Conservation (phyloP, 768 basidiomycete genomes). For the Pleurotus salmoneostramineus region DNA sequence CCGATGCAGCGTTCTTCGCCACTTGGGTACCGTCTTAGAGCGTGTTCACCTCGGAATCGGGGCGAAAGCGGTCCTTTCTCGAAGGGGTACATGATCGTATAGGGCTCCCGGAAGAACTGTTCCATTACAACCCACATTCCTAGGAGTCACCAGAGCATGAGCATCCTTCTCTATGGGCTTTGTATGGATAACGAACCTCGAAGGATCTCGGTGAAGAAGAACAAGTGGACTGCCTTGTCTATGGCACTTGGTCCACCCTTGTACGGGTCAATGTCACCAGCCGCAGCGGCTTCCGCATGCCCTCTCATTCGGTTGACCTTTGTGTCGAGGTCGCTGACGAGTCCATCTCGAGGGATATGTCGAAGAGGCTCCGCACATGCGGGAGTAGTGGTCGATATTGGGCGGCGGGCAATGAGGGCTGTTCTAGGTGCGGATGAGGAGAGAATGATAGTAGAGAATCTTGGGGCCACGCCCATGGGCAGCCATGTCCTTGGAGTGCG, state of each 20-base stretch:
- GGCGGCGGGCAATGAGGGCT: conserved; percentile 42
- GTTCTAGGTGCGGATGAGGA: conserved; percentile 25
- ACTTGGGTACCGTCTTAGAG: conserved; percentile 91
- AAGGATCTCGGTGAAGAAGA: conserved; percentile 98
- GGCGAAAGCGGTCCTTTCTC: conserved; percentile 98
- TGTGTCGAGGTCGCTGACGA: conserved; percentile 33
- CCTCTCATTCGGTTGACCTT: conserved; percentile 14
- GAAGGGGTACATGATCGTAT: conserved; percentile 98
- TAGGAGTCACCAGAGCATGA: conserved; percentile 23
- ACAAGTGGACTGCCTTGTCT: conserved; percentile 93
- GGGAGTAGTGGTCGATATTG: conserved; percentile 42
- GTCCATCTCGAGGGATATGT: conserved; percentile 19
- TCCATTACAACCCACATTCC: conserved; percentile 98
- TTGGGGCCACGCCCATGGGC: conserved; percentile 48
- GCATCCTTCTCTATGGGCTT: background rate
- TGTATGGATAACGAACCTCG: conserved; percentile 59
- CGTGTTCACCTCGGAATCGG: conserved; percentile 98
- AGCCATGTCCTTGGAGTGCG: conserved; percentile 39
- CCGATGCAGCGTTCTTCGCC: conserved; percentile 99
- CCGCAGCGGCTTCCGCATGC: conserved; percentile 26
- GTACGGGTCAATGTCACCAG: conserved; percentile 64
- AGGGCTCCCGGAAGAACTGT: conserved; percentile 91
- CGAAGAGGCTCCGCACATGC: conserved; percentile 33
- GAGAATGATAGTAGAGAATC: conserved; percentile 30
- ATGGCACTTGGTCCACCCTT: conserved; percentile 82